Percentiles rank a stretch among this genome's conserved stretches.
These are phyloP conservation scores for Lodderomyces oxycetoniae DNA, from an alignment of 1,139 yeast species.

Conservation along the genomic window DNA sequence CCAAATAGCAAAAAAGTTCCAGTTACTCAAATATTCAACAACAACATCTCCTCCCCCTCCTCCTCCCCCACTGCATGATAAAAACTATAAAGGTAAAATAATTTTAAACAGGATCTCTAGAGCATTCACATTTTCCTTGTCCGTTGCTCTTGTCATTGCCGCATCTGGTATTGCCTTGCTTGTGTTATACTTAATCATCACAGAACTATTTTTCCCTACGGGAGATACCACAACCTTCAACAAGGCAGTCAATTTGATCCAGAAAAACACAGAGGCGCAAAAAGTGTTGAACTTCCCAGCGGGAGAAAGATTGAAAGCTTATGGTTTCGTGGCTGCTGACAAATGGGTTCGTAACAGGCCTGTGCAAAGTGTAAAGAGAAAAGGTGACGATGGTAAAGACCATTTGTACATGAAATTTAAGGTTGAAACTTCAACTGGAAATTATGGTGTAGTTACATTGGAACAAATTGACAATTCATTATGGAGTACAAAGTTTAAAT, in stretches of 20 bases:
- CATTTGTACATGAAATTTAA: conserved; percentile 82
- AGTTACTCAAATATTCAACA: conserved; percentile 18
- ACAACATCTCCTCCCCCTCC: conserved; percentile 40
- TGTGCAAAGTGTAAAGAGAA: conserved; percentile 50
- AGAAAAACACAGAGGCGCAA: conserved; percentile 60
- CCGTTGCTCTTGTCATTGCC: conserved; percentile 59
- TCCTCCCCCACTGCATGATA: conserved; percentile 36
- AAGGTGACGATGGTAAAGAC: conserved; percentile 71
- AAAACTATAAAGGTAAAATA: conserved; percentile 36
- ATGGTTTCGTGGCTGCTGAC: conserved; percentile 69
- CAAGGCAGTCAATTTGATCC: conserved; percentile 73
- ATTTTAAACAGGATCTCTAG: conserved; percentile 42
- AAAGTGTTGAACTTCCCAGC: conserved; percentile 49
- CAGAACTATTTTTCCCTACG: conserved; percentile 80
- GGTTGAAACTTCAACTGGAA: conserved; percentile 58
- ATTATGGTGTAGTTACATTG: conserved; percentile 63
- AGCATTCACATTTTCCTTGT: conserved; percentile 56
- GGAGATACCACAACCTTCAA: conserved; percentile 90
- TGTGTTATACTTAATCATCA: conserved; percentile 69
- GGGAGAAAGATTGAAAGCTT: conserved; percentile 69
- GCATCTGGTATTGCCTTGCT: conserved; percentile 65
- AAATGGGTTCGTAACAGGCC: conserved; percentile 90
- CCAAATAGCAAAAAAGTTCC: conserved; percentile 5
- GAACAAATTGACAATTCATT: conserved; percentile 69
- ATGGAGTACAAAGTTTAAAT: conserved; percentile 69